Conservation (phyloP, 345 rosid genomes). For the Citrus maxima region DNA sequence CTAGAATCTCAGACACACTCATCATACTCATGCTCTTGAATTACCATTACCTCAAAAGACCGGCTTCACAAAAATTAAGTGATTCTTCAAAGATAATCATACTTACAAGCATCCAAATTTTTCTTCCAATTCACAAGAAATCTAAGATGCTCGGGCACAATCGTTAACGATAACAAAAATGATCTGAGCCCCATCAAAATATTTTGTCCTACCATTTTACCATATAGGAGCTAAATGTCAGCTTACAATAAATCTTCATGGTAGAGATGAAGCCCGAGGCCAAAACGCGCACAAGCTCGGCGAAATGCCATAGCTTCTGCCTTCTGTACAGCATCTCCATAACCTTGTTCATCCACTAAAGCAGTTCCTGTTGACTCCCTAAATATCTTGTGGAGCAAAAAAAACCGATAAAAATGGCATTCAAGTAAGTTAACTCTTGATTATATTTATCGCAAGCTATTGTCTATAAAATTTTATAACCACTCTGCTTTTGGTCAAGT, state of each 20-base stretch:
- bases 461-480: too few species aligned
- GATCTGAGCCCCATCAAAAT: not conserved
- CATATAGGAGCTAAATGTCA: not conserved
- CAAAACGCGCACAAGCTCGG: conserved; percentile 81
- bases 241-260: conserved; percentile 62
- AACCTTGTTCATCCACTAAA: conserved; percentile 45
- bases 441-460: not conserved
- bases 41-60: not conserved
- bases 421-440: not conserved
- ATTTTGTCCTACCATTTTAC: not conserved
- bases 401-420: not conserved
- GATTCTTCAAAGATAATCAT: not conserved
- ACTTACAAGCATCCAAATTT: not conserved
- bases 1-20: not conserved
- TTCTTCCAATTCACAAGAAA: not conserved
- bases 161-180: not conserved
- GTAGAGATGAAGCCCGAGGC: conserved; percentile 87
- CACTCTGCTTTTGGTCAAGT: too few species aligned
- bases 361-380: conserved; percentile 88
- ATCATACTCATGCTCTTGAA: not conserved
- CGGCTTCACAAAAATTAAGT: not conserved
- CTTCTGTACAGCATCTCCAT: conserved; percentile 81
- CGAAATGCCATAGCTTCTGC: conserved; percentile 97
- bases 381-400: conserved; percentile 30
- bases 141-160: not conserved